Conservation (phyloP, 129 eudicot species). For the Escallonia rubra region DNA sequence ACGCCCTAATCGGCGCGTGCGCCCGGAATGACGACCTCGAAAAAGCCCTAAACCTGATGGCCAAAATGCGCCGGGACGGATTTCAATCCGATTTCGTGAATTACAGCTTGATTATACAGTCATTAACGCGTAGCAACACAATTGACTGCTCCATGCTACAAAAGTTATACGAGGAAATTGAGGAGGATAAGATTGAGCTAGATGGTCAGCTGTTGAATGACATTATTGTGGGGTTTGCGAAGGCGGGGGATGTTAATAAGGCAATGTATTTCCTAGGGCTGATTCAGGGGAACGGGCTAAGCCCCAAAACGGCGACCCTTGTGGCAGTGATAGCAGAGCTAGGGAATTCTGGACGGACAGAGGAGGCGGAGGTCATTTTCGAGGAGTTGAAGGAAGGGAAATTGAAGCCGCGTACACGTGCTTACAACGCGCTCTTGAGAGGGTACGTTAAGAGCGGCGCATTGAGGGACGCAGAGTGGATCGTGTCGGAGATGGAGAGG, state of each 20-base stretch:
- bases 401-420: slow-evolving; percentile 80
- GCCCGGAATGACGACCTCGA: slow-evolving; percentile 83
- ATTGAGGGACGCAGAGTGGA: slow-evolving; percentile 74
- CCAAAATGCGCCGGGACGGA: slow-evolving; percentile 75
- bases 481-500: slow-evolving; percentile 87
- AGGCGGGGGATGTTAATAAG: slow-evolving; percentile 60
- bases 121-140: slow-evolving; percentile 42
- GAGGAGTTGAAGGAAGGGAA: slow-evolving; percentile 91
- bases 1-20: slow-evolving; percentile 83
- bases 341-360: slow-evolving; percentile 72
- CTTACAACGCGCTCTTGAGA: slow-evolving; percentile 85
- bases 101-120: slow-evolving; percentile 73
- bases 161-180: slow-evolving; percentile 56
- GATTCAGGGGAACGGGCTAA: slow-evolving; percentile 86
- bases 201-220: slow-evolving; percentile 79
- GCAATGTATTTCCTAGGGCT: slow-evolving; percentile 59
- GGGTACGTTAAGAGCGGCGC: slow-evolving; percentile 68
- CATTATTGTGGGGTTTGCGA: slow-evolving; percentile 60
- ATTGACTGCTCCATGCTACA: slow-evolving; percentile 49
- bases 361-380: slow-evolving; percentile 90
- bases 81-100: slow-evolving; percentile 67
- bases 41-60: slow-evolving; percentile 72
- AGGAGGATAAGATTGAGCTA: slow-evolving; percentile 56
- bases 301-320: slow-evolving; percentile 59
- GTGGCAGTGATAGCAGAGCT: slow-evolving; percentile 59